phyloP scores from a whole-genome alignment of 2,329 filamentous ascomycete species.

The Alternaria sp. region DNA sequence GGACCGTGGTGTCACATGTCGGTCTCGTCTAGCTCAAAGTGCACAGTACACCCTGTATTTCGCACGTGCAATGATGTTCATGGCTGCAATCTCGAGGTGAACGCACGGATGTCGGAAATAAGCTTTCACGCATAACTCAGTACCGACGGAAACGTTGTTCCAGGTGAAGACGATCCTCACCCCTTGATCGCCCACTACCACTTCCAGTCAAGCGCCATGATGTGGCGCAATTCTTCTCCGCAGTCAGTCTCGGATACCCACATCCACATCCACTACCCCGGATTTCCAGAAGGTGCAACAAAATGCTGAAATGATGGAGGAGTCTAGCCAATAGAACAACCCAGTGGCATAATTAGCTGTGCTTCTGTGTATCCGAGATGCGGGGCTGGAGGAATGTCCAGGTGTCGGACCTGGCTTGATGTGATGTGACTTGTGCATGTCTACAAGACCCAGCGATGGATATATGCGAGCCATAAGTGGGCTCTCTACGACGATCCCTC shows the following conservation, averaged over 20 bases:
- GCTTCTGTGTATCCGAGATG: background rate
- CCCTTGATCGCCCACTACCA: background rate
- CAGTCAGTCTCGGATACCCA: background rate
- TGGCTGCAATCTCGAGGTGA: background rate
- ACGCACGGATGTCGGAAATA: background rate
- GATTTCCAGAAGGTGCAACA: background rate
- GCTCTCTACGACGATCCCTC: background rate
- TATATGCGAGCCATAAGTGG: background rate
- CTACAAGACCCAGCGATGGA: background rate
- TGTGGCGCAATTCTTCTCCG: background rate
- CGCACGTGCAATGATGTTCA: background rate
- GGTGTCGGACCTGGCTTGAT: background rate
- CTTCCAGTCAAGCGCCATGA: background rate
- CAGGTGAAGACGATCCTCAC: background rate
- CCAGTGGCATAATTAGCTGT: background rate
- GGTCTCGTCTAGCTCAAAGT: background rate
- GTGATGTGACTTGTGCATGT: background rate
- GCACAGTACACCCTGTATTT: background rate
- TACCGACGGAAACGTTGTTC: background rate
- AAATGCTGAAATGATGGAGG: background rate
- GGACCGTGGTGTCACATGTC: background rate
- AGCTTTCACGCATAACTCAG: background rate
- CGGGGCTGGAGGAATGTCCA: background rate
- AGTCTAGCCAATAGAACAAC: background rate
- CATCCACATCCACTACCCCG: background rate